These are phyloP conservation scores for Dendrobium chrysotoxum DNA, from an alignment of 106 monocot species.

Conservation along the genomic window DNA sequence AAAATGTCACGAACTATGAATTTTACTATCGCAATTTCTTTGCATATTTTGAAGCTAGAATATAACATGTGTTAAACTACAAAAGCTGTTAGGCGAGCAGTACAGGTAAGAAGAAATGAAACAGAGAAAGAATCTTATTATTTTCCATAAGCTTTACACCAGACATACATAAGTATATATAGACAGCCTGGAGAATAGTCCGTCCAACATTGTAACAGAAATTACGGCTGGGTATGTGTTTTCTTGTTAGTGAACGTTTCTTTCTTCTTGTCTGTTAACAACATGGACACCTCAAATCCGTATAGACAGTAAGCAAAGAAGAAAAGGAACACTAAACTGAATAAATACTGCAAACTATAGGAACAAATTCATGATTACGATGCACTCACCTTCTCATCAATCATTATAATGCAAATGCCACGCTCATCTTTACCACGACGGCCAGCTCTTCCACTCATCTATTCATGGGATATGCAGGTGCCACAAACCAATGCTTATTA, in stretches of 20 bases:
- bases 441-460: slow-evolving; percentile 99
- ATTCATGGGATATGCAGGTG: slow-evolving; percentile 3
- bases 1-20: neutral
- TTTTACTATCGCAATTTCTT: neutral
- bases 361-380: neutral
- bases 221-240: too few species aligned
- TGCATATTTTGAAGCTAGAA: neutral
- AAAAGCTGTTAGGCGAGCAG: too few species aligned
- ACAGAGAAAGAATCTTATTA: too few species aligned
- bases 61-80: too few species aligned
- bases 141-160: too few species aligned
- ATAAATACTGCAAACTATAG: neutral
- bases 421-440: slow-evolving; percentile 98
- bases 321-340: neutral
- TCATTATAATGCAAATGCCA: slow-evolving; percentile 97
- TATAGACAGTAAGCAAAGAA: neutral
- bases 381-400: slow-evolving; percentile 74
- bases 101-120: too few species aligned
- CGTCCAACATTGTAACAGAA: too few species aligned
- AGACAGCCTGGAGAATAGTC: too few species aligned
- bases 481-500: slow-evolving; percentile 6
- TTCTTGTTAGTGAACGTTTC: too few species aligned
- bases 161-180: too few species aligned
- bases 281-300: neutral
- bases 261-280: too few species aligned